A percentile compares a stretch with the other conserved stretches of the same genome.
phyloP scores from a whole-genome alignment of 441 rosid genomes.

The Croton laevigatus region DNA sequence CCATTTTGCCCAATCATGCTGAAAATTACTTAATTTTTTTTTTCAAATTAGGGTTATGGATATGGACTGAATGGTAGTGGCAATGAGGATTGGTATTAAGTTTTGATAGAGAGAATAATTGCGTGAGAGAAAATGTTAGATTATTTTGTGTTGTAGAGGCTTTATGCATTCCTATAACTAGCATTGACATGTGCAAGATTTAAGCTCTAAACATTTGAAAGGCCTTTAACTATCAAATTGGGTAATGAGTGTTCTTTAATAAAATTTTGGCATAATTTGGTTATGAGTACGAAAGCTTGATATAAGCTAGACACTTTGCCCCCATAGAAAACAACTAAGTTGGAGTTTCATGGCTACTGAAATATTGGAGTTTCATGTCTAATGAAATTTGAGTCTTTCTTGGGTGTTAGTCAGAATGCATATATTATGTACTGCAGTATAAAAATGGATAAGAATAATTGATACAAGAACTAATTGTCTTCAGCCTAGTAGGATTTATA shows the following conservation, averaged over 20 bases:
- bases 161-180: background rate
- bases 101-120: background rate
- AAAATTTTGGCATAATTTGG: background rate
- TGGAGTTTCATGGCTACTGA: background rate
- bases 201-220: background rate
- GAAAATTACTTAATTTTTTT: background rate
- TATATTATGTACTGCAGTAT: background rate
- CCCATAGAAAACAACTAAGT: background rate
- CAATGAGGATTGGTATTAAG: background rate
- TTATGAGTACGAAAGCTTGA: background rate
- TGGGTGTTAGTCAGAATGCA: background rate
- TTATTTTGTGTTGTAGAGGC: background rate
- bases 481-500: background rate
- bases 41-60: slow-evolving; percentile 6
- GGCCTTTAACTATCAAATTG: background rate
- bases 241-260: slow-evolving; percentile 10
- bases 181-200: background rate
- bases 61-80: background rate
- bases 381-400: background rate
- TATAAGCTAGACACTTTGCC: background rate
- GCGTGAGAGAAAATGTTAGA: background rate
- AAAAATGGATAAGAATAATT: background rate
- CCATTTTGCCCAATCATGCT: background rate
- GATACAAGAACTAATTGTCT: background rate
- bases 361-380: background rate